These are phyloP conservation scores for Huntiella bhutanensis DNA, from an alignment of 2,329 filamentous ascomycete genomes.

Conservation along the genomic window DNA sequence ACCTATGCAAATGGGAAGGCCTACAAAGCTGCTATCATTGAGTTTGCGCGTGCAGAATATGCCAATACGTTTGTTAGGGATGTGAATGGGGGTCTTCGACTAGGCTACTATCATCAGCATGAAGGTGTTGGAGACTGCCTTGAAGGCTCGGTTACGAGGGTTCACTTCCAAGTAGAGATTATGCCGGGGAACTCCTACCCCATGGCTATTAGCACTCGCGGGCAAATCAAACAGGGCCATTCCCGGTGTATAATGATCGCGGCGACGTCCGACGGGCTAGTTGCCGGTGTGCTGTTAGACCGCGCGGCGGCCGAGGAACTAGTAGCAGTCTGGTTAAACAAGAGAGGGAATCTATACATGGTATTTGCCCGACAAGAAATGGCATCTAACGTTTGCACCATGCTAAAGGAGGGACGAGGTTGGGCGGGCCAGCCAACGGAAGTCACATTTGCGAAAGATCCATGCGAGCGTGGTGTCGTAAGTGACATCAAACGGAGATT, in stretches of 20 bases:
- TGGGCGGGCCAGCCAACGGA: not conserved
- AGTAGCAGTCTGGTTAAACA: not conserved
- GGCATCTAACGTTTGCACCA: not conserved
- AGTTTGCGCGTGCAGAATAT: slow-evolving; percentile 6
- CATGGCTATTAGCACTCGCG: slow-evolving; percentile 4
- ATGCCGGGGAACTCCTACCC: slow-evolving; percentile 4
- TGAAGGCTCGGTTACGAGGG: not conserved
- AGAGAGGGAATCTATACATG: not conserved
- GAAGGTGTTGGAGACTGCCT: not conserved
- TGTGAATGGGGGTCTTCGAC: not conserved
- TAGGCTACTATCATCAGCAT: not conserved
- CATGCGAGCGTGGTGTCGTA: not conserved
- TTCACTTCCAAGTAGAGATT: not conserved
- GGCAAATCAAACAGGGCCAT: slow-evolving; percentile 9
- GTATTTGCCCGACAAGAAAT: not conserved
- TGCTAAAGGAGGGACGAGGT: not conserved
- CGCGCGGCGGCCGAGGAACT: not conserved
- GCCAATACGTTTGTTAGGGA: slow-evolving; percentile 1
- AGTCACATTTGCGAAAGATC: not conserved
- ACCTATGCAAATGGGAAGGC: not conserved
- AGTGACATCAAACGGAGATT: not conserved
- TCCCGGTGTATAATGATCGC: slow-evolving; percentile 4
- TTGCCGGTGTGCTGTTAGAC: too few relatives aligned
- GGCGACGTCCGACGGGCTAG: not conserved
- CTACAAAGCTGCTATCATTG: slow-evolving; percentile 4